Evolutionary conservation across 768 basidiomycete species (phyloP).

Genomic region (Termitomyces heimii): DNA sequence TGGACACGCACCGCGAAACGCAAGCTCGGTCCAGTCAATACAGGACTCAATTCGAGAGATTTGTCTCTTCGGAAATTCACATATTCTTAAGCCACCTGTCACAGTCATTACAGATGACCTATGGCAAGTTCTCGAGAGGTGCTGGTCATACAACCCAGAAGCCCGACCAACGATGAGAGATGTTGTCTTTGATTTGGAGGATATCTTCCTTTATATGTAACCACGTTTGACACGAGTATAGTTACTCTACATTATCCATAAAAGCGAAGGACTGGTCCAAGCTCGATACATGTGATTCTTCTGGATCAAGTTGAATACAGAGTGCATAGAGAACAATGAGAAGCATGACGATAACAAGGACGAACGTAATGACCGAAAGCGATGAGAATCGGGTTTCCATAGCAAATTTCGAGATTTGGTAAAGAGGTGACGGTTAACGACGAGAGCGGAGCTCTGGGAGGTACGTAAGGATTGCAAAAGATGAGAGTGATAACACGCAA

Average conservation of each 20-base stretch:
- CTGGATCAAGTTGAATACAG: slow-evolving; percentile 1
- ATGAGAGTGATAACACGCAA: slow-evolving; percentile 1
- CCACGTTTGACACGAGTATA: too few relatives aligned
- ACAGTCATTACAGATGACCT: not conserved
- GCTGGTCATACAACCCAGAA: slow-evolving; percentile 1
- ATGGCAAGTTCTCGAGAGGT: slow-evolving; percentile 2
- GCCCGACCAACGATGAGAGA: slow-evolving; percentile 3
- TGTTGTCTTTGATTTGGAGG: slow-evolving; percentile 1
- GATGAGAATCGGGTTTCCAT: slow-evolving; percentile 10
- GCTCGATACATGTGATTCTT: not conserved
- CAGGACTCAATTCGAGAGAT: not conserved
- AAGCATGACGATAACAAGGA: slow-evolving; percentile 5
- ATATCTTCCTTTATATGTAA: slow-evolving; percentile 6
- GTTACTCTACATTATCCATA: not conserved
- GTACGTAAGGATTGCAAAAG: not conserved
- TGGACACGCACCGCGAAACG: slow-evolving; percentile 1
- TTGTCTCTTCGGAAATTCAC: not conserved
- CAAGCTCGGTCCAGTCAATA: not conserved
- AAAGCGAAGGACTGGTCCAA: not conserved
- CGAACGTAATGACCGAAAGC: slow-evolving; percentile 5
- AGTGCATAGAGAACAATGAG: slow-evolving; percentile 3
- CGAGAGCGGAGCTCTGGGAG: not conserved
- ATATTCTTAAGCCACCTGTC: not conserved
- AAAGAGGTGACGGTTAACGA: not conserved
- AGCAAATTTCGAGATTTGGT: slow-evolving; percentile 6